These are phyloP conservation scores for Starmerella geochares DNA, from an alignment of 805 yeast genomes.

Conservation along the genomic window DNA sequence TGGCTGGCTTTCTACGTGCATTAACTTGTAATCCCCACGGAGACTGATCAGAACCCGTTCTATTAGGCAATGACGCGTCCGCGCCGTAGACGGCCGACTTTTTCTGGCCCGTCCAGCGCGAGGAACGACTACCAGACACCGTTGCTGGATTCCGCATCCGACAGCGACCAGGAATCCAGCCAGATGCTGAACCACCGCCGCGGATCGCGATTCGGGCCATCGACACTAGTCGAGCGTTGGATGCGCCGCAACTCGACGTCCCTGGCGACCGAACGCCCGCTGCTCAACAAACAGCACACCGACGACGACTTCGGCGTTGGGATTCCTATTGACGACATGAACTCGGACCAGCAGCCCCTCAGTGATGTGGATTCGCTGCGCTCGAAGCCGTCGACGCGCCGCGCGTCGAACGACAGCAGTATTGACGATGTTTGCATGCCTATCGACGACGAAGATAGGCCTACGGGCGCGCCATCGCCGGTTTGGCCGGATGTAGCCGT, in stretches of 20 bases:
- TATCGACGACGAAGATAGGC: constrained; percentile 38
- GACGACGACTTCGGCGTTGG: constrained; percentile 23
- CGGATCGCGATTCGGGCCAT: constrained; percentile 12
- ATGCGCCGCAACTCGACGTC: constrained; percentile 21
- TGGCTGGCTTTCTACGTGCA: not conserved
- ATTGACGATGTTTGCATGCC: constrained; percentile 90
- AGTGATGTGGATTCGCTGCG: constrained; percentile 19
- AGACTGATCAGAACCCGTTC: not conserved
- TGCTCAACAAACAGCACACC: constrained; percentile 1
- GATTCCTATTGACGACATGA: constrained; percentile 20
- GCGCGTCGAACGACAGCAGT: constrained; percentile 54
- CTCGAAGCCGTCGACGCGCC: constrained; percentile 57
- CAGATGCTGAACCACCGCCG: constrained; percentile 14
- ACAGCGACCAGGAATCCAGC: constrained; percentile 8
- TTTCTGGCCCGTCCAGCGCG: constrained; percentile 11
- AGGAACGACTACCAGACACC: constrained; percentile 4
- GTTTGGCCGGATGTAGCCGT: constrained; percentile 78
- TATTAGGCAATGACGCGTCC: constrained; percentile 13
- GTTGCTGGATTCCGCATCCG: constrained; percentile 1
- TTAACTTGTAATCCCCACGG: no score
- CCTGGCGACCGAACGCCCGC: constrained; percentile 12
- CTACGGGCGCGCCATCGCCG: constrained; percentile 24
- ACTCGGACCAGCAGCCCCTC: not conserved
- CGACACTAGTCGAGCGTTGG: constrained; percentile 26
- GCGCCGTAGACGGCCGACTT: constrained; percentile 22